phyloP scores from a whole-genome alignment of 2,329 filamentous ascomycete species.

The Colletotrichum musae region DNA sequence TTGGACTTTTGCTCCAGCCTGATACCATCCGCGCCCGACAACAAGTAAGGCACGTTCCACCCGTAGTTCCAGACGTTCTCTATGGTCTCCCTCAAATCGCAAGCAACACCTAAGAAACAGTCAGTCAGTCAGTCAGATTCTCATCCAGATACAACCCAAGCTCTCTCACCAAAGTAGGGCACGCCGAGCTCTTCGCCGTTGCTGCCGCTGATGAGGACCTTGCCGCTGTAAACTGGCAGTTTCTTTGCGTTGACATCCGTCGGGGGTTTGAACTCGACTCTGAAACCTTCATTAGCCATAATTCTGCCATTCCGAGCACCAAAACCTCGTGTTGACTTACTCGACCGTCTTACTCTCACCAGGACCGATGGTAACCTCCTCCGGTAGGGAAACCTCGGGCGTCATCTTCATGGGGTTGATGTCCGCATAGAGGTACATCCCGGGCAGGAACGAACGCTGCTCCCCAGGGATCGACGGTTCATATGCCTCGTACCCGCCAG shows the following conservation, averaged over 20 bases:
- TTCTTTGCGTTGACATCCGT: constrained; percentile 43
- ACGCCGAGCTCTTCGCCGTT: constrained; percentile 51
- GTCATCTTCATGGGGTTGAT: constrained; percentile 22
- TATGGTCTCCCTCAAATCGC: constrained; percentile 34
- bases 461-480: constrained; percentile 8
- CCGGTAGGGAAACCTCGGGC: constrained; percentile 18
- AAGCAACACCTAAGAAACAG: constrained; percentile 14
- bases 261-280: constrained; percentile 3
- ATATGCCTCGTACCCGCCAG: constrained; percentile 9
- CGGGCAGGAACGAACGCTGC: constrained; percentile 3
- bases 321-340: constrained; percentile 1
- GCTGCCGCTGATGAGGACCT: constrained; percentile 49
- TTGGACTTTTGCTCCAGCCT: constrained; percentile 3
- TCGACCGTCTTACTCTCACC: constrained; percentile 25
- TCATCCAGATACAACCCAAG: not conserved
- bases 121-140: not conserved
- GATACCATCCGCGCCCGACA: not conserved
- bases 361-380: not conserved
- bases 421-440: not conserved
- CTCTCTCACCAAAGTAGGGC: constrained; percentile 18
- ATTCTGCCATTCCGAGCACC: too few species aligned
- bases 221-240: constrained; percentile 53
- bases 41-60: constrained; percentile 2
- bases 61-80: constrained; percentile 28
- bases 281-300: not conserved